These are phyloP conservation scores for Suillus sp. DNA, from an alignment of 768 basidiomycete genomes.

Conservation along the genomic window DNA sequence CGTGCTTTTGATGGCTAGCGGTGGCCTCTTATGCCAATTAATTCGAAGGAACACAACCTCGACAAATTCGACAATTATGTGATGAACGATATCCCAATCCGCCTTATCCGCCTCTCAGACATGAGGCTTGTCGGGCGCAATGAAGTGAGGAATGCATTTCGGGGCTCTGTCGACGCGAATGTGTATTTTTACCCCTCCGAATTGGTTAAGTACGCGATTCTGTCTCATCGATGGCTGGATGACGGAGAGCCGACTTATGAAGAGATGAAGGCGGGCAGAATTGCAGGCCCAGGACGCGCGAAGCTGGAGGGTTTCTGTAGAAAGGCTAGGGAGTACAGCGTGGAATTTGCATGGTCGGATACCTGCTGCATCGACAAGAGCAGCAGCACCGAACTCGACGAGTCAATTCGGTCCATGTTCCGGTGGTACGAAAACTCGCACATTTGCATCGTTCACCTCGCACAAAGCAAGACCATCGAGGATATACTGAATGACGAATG, in stretches of 20 bases:
- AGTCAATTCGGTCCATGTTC: constrained; percentile 34
- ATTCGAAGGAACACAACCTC: background rate
- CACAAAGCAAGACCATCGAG: constrained; percentile 14
- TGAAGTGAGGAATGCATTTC: background rate
- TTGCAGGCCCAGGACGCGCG: background rate
- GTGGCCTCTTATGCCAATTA: too few relatives aligned
- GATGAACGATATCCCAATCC: background rate
- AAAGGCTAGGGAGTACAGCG: constrained; percentile 21
- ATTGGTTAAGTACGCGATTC: constrained; percentile 7
- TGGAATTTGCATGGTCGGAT: constrained; percentile 12
- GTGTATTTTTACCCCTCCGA: background rate
- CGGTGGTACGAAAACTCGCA: constrained; percentile 28
- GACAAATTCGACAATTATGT: background rate
- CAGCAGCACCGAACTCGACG: constrained; percentile 32
- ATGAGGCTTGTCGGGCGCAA: constrained; percentile 19
- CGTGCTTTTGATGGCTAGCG: too few relatives aligned
- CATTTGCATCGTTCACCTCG: constrained; percentile 27
- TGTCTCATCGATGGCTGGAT: constrained; percentile 13
- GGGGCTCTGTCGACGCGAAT: background rate
- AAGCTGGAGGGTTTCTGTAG: constrained; percentile 18
- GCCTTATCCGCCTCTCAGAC: constrained; percentile 21
- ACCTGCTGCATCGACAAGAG: background rate
- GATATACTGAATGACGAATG: constrained; percentile 22
- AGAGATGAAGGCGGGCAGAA: background rate
- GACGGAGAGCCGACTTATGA: constrained; percentile 8